phyloP scores from a whole-genome alignment of 345 rosid genomes.

The Abelmoschus esculentus region DNA sequence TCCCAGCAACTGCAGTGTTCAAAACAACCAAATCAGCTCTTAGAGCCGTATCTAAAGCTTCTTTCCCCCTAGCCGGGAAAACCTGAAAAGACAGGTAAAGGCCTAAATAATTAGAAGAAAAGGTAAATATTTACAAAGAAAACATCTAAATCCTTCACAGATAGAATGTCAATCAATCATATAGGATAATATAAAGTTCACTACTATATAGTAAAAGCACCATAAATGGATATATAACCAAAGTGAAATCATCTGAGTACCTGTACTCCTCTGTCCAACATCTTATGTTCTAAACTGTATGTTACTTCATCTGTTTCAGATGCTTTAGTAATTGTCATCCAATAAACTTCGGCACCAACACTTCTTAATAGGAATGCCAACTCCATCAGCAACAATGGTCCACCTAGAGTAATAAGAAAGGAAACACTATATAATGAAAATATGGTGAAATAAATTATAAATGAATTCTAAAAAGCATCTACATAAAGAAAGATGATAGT shows the following conservation, averaged over 20 bases:
- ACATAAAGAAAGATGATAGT: slow-evolving; percentile 1
- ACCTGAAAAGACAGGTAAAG: slow-evolving; percentile 24
- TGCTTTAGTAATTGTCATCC: slow-evolving; percentile 43
- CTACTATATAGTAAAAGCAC: neutral
- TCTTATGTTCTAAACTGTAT: slow-evolving; percentile 45
- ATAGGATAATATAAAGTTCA: neutral
- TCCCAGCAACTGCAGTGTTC: slow-evolving; percentile 72
- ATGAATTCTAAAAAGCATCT: neutral
- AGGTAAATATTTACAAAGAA: neutral
- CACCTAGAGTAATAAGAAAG: slow-evolving; percentile 25
- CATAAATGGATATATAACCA: neutral
- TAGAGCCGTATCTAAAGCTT: slow-evolving; percentile 42
- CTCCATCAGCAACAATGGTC: slow-evolving; percentile 49
- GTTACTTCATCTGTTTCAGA: slow-evolving; percentile 29
- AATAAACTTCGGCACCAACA: slow-evolving; percentile 47
- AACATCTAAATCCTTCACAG: slow-evolving; percentile 3
- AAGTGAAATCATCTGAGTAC: slow-evolving; percentile 14
- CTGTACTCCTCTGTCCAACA: slow-evolving; percentile 48
- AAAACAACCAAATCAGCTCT: slow-evolving; percentile 57
- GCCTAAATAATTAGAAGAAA: neutral
- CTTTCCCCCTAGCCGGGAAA: slow-evolving; percentile 39
- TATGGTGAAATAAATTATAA: slow-evolving; percentile 1
- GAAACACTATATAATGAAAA: neutral
- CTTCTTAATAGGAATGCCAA: slow-evolving; percentile 42
- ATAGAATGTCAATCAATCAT: slow-evolving; percentile 4